phyloP scores from a whole-genome alignment of 2,329 filamentous ascomycete genomes.

The Alternaria arbusti region DNA sequence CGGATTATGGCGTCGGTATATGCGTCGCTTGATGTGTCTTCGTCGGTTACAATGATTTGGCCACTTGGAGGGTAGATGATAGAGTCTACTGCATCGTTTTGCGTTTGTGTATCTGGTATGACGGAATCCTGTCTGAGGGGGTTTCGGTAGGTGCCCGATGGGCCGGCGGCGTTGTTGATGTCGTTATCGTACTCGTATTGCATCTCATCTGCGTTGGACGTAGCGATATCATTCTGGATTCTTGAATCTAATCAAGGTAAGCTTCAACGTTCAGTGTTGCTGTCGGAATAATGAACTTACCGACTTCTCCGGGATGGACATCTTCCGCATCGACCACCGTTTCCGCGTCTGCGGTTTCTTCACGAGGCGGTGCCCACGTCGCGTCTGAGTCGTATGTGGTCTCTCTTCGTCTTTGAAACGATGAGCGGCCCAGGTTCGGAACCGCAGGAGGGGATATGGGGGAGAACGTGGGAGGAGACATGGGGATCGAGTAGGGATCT shows the following conservation, averaged over 20 bases:
- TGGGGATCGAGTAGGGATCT: constrained; percentile 9
- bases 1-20: neutral
- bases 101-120: constrained; percentile 9
- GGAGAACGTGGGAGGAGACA: neutral
- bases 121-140: constrained; percentile 14
- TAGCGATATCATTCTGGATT: neutral
- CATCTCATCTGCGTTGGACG: neutral
- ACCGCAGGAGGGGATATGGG: neutral
- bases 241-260: neutral
- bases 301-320: neutral
- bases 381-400: constrained; percentile 2
- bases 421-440: neutral
- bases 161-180: constrained; percentile 3
- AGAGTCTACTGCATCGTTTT: neutral
- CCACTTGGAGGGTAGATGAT: neutral
- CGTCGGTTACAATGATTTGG: neutral
- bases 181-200: neutral
- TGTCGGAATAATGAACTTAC: neutral
- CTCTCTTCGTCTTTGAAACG: neutral
- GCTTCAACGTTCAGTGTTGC: neutral
- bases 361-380: constrained; percentile 2
- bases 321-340: constrained; percentile 11
- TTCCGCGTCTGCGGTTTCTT: constrained; percentile 13
- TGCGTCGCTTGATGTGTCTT: neutral
- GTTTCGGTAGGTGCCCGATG: constrained; percentile 16